A percentile compares a stretch with the other conserved stretches of the same genome.
Evolutionary conservation across 495 filamentous ascomycete species (phyloP).

Genomic region (Extremus antarcticus): DNA sequence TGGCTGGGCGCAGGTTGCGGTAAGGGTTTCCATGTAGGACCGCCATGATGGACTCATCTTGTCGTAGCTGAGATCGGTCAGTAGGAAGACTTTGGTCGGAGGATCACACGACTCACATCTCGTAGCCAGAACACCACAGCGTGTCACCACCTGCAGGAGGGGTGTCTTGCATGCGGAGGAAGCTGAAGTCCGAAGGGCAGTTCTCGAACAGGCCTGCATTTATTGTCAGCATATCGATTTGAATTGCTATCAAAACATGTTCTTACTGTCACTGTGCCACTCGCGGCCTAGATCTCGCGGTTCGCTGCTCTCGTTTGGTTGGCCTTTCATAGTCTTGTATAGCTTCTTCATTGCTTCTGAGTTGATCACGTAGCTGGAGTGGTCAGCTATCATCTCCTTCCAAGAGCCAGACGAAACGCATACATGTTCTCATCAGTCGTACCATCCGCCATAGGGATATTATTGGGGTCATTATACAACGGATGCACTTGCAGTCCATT

Average conservation of each 20-base stretch:
- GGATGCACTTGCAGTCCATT: constrained; percentile 53
- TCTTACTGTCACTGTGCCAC: constrained; percentile 6
- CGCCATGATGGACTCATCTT: constrained; percentile 55
- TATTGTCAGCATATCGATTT: too few relatives aligned
- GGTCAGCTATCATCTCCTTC: not conserved
- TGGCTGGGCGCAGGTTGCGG: constrained; percentile 55
- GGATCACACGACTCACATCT: constrained; percentile 32
- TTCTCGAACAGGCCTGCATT: constrained; percentile 6
- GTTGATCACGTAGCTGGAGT: constrained; percentile 38
- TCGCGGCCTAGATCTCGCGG: constrained; percentile 6
- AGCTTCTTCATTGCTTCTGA: constrained; percentile 28
- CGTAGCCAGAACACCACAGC: constrained; percentile 63
- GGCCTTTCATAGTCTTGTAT: constrained; percentile 12
- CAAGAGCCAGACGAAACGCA: not conserved
- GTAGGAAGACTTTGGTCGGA: not conserved
- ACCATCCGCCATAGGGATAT: constrained; percentile 9
- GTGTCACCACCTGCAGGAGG: constrained; percentile 27
- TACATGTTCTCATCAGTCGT: constrained; percentile 6
- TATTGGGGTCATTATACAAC: constrained; percentile 7
- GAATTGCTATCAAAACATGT: too few relatives aligned
- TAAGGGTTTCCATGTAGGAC: constrained; percentile 56
- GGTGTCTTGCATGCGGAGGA: constrained; percentile 9
- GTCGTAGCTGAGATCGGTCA: constrained; percentile 42
- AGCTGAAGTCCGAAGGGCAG: constrained; percentile 9
- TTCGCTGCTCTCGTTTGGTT: not conserved